phyloP scores from a whole-genome alignment of 306 rosid genomes.

The Nissolia schottii region DNA sequence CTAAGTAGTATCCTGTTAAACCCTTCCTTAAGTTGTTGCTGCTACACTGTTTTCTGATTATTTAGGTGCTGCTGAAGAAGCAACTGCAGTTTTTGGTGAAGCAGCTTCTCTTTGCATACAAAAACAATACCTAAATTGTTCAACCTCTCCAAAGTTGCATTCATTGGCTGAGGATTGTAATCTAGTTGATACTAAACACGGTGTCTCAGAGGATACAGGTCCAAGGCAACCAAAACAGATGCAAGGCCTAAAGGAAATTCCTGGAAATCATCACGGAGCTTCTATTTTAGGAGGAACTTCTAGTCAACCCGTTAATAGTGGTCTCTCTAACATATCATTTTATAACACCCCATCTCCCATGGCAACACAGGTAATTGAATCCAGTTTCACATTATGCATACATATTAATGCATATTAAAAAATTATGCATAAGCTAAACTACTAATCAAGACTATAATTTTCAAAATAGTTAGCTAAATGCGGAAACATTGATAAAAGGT shows the following conservation, averaged over 20 bases:
- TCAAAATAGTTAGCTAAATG: neutral
- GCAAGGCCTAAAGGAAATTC: slow-evolving; percentile 70
- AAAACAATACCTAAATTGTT: slow-evolving; percentile 67
- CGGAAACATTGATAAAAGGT: neutral
- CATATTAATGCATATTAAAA: neutral
- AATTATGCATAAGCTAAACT: slow-evolving; percentile 1
- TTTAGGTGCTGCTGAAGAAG: slow-evolving; percentile 95
- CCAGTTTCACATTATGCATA: neutral
- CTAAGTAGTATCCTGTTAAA: neutral
- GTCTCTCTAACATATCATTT: slow-evolving; percentile 61
- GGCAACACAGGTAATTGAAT: slow-evolving; percentile 63
- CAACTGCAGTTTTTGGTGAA: slow-evolving; percentile 84
- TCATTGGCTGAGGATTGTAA: slow-evolving; percentile 55
- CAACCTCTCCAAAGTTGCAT: slow-evolving; percentile 44
- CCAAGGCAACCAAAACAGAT: slow-evolving; percentile 62
- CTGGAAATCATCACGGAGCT: slow-evolving; percentile 65
- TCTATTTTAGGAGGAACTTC: slow-evolving; percentile 59
- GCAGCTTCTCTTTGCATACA: slow-evolving; percentile 81
- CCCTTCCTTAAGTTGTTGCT: neutral
- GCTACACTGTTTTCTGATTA: slow-evolving; percentile 6
- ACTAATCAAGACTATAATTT: neutral
- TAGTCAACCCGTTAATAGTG: slow-evolving; percentile 53
- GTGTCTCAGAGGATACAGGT: slow-evolving; percentile 54
- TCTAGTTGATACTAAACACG: slow-evolving; percentile 49
- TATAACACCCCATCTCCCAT: slow-evolving; percentile 93